phyloP scores from a whole-genome alignment of 169 alveolate species.

The Eimeria acervulina region DNA sequence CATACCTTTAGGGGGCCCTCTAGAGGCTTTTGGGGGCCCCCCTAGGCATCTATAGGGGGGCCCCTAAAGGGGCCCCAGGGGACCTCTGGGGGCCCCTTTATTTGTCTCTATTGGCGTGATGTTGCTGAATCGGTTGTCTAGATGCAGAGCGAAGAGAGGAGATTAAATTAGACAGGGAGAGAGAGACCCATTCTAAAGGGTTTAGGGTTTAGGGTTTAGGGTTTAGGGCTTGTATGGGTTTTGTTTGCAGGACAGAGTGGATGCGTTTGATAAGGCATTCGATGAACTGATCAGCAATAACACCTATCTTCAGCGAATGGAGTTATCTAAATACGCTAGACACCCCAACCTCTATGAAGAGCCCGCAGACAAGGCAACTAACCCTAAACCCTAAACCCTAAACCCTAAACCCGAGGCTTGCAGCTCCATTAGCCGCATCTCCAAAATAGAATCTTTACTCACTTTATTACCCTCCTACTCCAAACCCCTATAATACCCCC shows the following conservation, averaged over 20 bases:
- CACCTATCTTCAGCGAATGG: conserved; percentile 84
- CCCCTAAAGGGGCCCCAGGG: no score
- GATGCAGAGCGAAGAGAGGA: no score
- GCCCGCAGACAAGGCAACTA: conserved; percentile 51
- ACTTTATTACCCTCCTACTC: no score
- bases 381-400: conserved; percentile 50
- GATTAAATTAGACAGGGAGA: no score
- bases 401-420: conserved; percentile 9
- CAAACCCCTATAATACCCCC: no score
- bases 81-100: no score
- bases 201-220: conserved; percentile 45
- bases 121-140: no score
- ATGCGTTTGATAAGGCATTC: conserved; percentile 88
- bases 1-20: no score
- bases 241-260: conserved; percentile 83
- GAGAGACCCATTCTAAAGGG: neutral
- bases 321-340: conserved; percentile 41
- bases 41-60: no score
- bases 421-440: neutral
- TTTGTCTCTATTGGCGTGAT: no score
- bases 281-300: conserved; percentile 86
- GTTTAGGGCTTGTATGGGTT: conserved; percentile 34
- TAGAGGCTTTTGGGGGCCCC: no score
- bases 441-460: neutral
- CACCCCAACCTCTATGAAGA: conserved; percentile 78